phyloP scores from a whole-genome alignment of 2,329 filamentous ascomycete genomes.

The Colletotrichum viniferum region DNA sequence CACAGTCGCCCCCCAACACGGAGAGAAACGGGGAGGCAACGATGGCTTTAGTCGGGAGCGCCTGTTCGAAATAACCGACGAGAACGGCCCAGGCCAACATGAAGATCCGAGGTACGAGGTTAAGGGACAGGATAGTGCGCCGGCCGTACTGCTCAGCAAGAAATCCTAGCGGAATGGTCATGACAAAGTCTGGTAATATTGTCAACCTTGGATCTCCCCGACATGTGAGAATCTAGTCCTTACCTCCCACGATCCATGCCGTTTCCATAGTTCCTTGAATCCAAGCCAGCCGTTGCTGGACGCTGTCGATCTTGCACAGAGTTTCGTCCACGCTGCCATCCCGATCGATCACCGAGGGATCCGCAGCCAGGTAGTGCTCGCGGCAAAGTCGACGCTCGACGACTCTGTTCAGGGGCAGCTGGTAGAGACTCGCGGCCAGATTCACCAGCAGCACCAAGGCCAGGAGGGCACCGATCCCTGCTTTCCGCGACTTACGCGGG shows the following conservation, averaged over 20 bases:
- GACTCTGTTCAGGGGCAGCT: constrained; percentile 50
- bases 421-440: constrained; percentile 51
- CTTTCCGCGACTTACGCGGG: background rate
- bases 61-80: constrained; percentile 40
- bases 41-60: constrained; percentile 42
- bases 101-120: constrained; percentile 44
- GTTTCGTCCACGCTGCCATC: constrained; percentile 51
- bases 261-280: constrained; percentile 56
- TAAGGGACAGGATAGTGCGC: constrained; percentile 44
- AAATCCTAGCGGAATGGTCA: constrained; percentile 54
- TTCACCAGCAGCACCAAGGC: constrained; percentile 49
- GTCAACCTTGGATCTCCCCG: background rate
- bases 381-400: constrained; percentile 53
- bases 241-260: constrained; percentile 52
- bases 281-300: constrained; percentile 56
- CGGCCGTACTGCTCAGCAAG: constrained; percentile 48
- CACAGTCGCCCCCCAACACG: constrained; percentile 52
- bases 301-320: constrained; percentile 56
- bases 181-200: constrained; percentile 44
- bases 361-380: constrained; percentile 49
- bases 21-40: constrained; percentile 46
- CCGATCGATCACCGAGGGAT: constrained; percentile 32
- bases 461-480: constrained; percentile 35
- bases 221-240: background rate
- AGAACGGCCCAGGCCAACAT: constrained; percentile 44